Percentiles rank a stretch among this genome's conserved stretches.
Conservation (phyloP, 768 basidiomycete genomes). For the Lentinula lateritia region DNA sequence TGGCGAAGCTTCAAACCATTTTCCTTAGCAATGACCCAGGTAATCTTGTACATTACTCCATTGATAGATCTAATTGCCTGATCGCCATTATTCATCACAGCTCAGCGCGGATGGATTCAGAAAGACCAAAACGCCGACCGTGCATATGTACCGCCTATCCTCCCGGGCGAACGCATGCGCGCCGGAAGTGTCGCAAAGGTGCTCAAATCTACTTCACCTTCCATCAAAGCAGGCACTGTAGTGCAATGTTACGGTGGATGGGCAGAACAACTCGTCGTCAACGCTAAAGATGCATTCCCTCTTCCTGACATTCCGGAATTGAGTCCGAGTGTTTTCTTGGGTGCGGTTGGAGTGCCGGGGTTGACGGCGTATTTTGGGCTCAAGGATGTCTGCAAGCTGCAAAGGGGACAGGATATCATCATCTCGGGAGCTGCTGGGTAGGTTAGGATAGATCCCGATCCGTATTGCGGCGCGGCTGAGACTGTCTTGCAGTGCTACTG, state of each 20-base stretch:
- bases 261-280: not conserved
- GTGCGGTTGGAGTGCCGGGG: not conserved
- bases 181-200: not conserved
- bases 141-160: not conserved
- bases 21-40: not conserved
- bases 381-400: not conserved
- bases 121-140: not conserved
- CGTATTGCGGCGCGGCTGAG: not conserved
- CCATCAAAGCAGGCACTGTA: not conserved
- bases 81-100: not conserved
- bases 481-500: not conserved
- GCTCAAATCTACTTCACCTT: not conserved
- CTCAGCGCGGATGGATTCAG: not conserved
- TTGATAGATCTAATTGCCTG: not conserved
- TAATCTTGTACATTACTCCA: not conserved
- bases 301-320: not conserved
- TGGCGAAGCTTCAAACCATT: not conserved
- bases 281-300: not conserved
- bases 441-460: not conserved
- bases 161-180: not conserved
- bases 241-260: not conserved
- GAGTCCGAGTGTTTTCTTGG: not conserved
- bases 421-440: constrained; percentile 2
- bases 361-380: not conserved
- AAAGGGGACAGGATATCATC: not conserved